Evolutionary conservation across 139 green algal genomes (phyloP).

Genomic region (Auxenochlorella pyrenoidosa): DNA sequence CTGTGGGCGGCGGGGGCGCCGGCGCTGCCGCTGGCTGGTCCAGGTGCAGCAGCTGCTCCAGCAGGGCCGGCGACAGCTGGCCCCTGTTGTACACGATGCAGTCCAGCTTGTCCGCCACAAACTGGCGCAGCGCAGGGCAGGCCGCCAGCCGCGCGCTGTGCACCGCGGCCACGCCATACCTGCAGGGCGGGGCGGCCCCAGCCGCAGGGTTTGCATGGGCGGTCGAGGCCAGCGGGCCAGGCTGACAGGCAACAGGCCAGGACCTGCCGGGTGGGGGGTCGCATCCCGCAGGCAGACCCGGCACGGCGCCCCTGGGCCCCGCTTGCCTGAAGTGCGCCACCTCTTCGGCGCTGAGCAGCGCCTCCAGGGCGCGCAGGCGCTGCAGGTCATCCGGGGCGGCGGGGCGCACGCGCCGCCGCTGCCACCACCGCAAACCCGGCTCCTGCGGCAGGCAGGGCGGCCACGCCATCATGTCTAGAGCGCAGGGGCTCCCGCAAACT

Average conservation of each 20-base stretch:
- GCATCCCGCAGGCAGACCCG: too few relatives aligned
- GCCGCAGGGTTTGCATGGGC: too few relatives aligned
- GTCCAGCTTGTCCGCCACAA: constrained; percentile 54
- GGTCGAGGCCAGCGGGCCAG: too few relatives aligned
- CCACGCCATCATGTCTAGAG: too few relatives aligned
- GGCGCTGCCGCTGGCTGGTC: constrained; percentile 11
- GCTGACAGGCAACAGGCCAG: too few relatives aligned
- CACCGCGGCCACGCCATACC: constrained; percentile 44
- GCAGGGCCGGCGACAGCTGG: not conserved
- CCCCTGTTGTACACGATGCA: constrained; percentile 34
- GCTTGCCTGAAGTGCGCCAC: constrained; percentile 58
- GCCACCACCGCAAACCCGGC: constrained; percentile 53
- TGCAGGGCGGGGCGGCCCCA: not conserved
- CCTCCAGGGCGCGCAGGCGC: constrained; percentile 46
- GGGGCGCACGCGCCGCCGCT: constrained; percentile 21
- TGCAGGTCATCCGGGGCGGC: constrained; percentile 26
- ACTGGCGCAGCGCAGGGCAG: not conserved
- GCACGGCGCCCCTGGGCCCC: not conserved
- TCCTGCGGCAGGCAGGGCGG: constrained; percentile 13
- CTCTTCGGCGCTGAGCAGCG: constrained; percentile 52
- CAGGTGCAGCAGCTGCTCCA: constrained; percentile 41
- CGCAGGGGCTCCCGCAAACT: too few relatives aligned
- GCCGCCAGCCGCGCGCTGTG: constrained; percentile 48
- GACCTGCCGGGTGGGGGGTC: too few relatives aligned
- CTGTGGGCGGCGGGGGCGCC: not conserved